Base-by-base conservation (phyloP, 164 flowering plant species). In the Taxillus chinensis region DNA sequence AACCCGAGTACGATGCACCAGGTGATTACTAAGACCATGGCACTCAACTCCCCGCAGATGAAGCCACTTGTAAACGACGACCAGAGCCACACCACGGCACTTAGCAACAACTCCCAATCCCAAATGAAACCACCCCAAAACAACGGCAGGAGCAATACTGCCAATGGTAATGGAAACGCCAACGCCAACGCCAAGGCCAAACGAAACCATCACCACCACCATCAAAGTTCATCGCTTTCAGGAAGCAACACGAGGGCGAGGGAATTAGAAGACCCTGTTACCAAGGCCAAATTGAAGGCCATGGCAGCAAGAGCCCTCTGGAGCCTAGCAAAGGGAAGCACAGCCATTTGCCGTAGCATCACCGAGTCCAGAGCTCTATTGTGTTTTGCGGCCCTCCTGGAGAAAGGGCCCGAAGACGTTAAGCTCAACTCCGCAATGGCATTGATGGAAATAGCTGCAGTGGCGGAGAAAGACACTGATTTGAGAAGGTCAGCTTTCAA, bases 251-350 rank as follows among this genome's bases (percentile, higher is more conserved):
- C 39, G 1, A 77, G 70, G 45, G 86, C 77, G 8, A 68, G 83
- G 67, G 86, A 79, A 40, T 15, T 57, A 16, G 86, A 82, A 57
- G 83, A 79, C 55, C 81, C 81, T 3, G 68, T 46, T 0, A 80
- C 77, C 11, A 82, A 82, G 72, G 74, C 82, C 10, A 7, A 71
- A 3, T 76, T 79, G 78, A 82, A 82, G 43, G 80, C 82, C 4
- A 79, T 82, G 86, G 77, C 83, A 8, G 83, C 86, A 2, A 62
- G 74, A 60, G 86, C 86, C 12, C 79, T 82, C 8, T 79, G 86
- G 82, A 74, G 67, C 0, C 82, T 82, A 7, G 79, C 84, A 4
- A 75, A 61, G 38, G 81, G 75, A 5, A 82, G 80, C 63, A 60
- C 79, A 2, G 6, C 77, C 39, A 77, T 80, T 46, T 82, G 86